Base-by-base conservation (phyloP, 352 stramenopile species). In the Pythium diclinum region DNA sequence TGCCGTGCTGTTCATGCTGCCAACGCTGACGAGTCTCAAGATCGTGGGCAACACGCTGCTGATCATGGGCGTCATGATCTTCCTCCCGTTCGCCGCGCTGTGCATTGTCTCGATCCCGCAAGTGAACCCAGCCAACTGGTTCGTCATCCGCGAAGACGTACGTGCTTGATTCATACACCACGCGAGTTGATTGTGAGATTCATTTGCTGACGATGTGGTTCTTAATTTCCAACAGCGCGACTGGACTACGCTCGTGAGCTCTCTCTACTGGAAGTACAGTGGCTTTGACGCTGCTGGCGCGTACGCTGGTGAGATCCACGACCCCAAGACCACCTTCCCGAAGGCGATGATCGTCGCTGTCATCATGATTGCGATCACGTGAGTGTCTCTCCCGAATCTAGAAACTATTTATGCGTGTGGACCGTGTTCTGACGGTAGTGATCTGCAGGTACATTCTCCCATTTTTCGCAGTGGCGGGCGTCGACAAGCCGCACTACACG, bases 231-330 rank as follows among this genome's bases (percentile, higher is more conserved):
- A 9, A 8, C 8, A 34, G 32, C 32, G 32, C 28, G 32, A 95
- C 6, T 98, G 89, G 89, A 81, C 83, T 52, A 83, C 88, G 42
- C 93, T 96, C 19, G 52, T 98, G 11, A 98, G 97, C 70, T 91
- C 97, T 30, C 69, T 99, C 17, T 98, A 98, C 73, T 99, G 95
- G 95, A 98, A 96, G 75, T 92, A 98, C 61, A 98, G 97, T 65
- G 94, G 89, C 21, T 98, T 97, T 68, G 96, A 99, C 63, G 82
- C 76, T 17, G 94, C 90, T 1, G 91, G 88, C 11, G 86, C 82
- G 5, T 98, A 98, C 73, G 92, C 94, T 8, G 90, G 81, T n/a
- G 94, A 98, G 71, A 94, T 98, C 38, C 73, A 95, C 21, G 78
- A 92, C 40, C 91, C 92, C 3, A 75, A 73, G 34, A 70, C 69